Evolutionary conservation across 495 filamentous ascomycete genomes (phyloP).

Genomic region (Aspergillus homomorphus): DNA sequence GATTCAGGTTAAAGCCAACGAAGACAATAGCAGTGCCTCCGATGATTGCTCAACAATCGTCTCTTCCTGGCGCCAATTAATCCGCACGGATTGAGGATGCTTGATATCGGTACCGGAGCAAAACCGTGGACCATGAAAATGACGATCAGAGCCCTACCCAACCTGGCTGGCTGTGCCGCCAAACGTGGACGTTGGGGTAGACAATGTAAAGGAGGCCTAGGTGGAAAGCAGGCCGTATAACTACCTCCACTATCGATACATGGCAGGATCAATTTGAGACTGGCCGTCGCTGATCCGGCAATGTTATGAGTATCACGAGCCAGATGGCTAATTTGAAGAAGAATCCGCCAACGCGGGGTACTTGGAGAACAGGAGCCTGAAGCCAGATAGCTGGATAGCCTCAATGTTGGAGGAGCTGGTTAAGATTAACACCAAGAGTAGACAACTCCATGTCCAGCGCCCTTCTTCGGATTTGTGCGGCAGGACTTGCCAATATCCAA

Average conservation of each 20-base stretch:
- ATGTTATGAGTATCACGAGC: conserved; percentile 30
- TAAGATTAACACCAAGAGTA: conserved; percentile 20
- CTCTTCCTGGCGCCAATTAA: conserved; percentile 24
- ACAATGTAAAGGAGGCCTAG: conserved; percentile 32
- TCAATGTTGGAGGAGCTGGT: conserved; percentile 29
- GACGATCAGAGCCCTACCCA: conserved; percentile 53
- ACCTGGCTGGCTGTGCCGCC: conserved; percentile 35
- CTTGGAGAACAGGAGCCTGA: conserved; percentile 33
- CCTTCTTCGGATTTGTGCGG: conserved; percentile 26
- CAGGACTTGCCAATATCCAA: conserved; percentile 35
- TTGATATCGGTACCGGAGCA: conserved; percentile 24
- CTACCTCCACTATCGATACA: conserved; percentile 35
- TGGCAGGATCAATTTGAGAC: conserved; percentile 32
- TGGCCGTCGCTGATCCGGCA: conserved; percentile 25
- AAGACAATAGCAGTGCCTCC: too few species aligned
- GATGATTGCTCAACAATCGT: conserved; percentile 10
- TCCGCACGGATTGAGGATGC: conserved; percentile 9
- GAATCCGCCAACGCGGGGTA: conserved; percentile 24
- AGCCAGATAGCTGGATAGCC: conserved; percentile 31
- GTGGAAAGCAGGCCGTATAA: conserved; percentile 21
- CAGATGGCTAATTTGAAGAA: conserved; percentile 42
- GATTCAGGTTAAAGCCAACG: too few species aligned
- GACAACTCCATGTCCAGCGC: conserved; percentile 33
- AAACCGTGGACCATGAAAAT: conserved; percentile 32
- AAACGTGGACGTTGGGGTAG: conserved; percentile 44